Evolutionary conservation across 352 stramenopile species (phyloP).

Genomic region (Pythium apleroticum): DNA sequence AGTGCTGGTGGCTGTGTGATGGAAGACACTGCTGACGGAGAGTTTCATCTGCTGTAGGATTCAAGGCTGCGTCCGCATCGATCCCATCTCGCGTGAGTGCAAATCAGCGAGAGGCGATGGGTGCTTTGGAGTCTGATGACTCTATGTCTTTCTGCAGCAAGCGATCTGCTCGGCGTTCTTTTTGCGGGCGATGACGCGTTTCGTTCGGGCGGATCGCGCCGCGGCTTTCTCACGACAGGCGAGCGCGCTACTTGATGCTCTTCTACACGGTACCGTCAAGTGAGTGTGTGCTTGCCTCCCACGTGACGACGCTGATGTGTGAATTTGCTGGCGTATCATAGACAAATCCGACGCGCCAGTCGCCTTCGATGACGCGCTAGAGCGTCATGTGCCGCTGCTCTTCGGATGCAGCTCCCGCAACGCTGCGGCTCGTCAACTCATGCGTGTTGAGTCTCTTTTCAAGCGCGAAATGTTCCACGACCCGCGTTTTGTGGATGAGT

Average conservation of each 20-base stretch:
- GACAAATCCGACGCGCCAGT: conserved; percentile 31
- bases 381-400: conserved; percentile 42
- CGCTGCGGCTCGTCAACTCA: conserved; percentile 29
- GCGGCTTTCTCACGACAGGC: conserved; percentile 13
- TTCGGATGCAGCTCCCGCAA: conserved; percentile 29
- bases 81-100: background rate
- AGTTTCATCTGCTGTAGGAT: background rate
- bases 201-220: conserved; percentile 8
- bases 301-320: background rate
- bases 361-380: conserved; percentile 42
- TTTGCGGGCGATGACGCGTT: conserved; percentile 12
- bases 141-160: conserved; percentile 11
- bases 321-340: conserved; percentile 9
- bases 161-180: conserved; percentile 28
- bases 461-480: conserved; percentile 36
- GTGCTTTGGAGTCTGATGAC: background rate
- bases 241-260: conserved; percentile 1
- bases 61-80: background rate
- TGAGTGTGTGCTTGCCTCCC: too few species aligned
- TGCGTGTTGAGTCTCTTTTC: conserved; percentile 45
- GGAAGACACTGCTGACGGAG: background rate
- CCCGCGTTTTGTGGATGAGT: conserved; percentile 40
- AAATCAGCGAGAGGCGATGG: too few species aligned
- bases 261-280: conserved; percentile 9
- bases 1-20: background rate